Conservation (phyloP, 192 early-diverging fungal genomes). For the Dissophora globulifera region DNA sequence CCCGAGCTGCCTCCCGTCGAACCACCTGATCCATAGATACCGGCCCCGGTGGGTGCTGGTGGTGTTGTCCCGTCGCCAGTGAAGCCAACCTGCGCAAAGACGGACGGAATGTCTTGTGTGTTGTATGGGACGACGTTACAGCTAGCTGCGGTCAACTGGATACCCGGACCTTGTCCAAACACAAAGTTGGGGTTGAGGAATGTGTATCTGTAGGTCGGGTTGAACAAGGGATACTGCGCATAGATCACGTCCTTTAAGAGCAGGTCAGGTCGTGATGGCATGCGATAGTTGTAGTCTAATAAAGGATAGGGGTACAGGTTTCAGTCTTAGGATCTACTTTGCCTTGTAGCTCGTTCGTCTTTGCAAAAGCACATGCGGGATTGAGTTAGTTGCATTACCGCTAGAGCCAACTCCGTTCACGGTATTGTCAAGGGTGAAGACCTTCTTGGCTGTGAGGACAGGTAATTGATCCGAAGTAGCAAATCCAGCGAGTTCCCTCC, state of each 20-base stretch:
- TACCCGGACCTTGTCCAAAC: neutral
- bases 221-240: slow-evolving; percentile 51
- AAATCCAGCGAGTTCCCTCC: slow-evolving; percentile 11
- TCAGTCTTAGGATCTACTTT: no score
- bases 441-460: neutral
- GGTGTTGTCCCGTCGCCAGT: neutral
- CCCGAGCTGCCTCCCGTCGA: neutral
- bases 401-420: neutral
- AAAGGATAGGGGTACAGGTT: no score
- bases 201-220: neutral
- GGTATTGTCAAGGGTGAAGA: slow-evolving; percentile 23
- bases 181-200: slow-evolving; percentile 50
- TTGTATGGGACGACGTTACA: neutral
- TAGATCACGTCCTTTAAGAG: slow-evolving; percentile 55
- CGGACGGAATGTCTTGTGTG: neutral
- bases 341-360: no score
- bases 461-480: neutral
- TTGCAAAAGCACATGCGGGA: no score
- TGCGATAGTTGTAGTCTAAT: slow-evolving; percentile 55
- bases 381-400: no score
- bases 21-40: slow-evolving; percentile 10
- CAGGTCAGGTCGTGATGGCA: slow-evolving; percentile 57
- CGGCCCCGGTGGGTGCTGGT: slow-evolving; percentile 1
- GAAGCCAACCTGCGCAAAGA: neutral
- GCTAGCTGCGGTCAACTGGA: neutral